These are phyloP conservation scores for Fagopyrum homotropicum DNA, from an alignment of 148 eudicot species.

Conservation along the genomic window DNA sequence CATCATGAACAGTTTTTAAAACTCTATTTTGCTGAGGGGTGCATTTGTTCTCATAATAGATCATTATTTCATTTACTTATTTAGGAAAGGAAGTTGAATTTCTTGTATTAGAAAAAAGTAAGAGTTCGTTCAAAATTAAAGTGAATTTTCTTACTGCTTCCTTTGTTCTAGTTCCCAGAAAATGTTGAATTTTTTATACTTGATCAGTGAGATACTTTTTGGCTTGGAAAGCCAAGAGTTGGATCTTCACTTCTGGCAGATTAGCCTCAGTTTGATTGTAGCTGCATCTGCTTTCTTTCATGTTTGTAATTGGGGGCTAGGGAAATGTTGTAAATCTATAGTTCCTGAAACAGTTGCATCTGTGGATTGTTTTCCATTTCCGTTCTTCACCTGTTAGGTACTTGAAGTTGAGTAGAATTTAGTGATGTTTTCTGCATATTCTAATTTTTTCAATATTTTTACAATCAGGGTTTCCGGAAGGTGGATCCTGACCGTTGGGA, in stretches of 20 bases:
- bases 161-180: not conserved
- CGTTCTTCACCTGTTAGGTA: not conserved
- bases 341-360: not conserved
- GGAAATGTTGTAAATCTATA: not conserved
- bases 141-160: not conserved
- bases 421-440: not conserved
- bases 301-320: not conserved
- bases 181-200: not conserved
- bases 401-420: not conserved
- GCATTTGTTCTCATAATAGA: not conserved
- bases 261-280: not conserved
- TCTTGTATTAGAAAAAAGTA: not conserved
- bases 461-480: constrained; percentile 50
- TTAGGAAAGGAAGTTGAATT: not conserved
- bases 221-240: not conserved
- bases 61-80: not conserved
- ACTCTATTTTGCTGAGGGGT: not conserved
- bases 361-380: not conserved
- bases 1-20: not conserved
- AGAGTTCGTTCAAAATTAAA: not conserved
- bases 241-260: not conserved
- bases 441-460: not conserved
- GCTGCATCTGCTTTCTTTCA: not conserved
- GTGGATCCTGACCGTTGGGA: constrained; percentile 74
- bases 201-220: not conserved